A percentile compares a stretch with the other conserved stretches of the same genome.
Evolutionary conservation across 2,329 filamentous ascomycete species (phyloP).

Genomic region (Thelonectria olida): DNA sequence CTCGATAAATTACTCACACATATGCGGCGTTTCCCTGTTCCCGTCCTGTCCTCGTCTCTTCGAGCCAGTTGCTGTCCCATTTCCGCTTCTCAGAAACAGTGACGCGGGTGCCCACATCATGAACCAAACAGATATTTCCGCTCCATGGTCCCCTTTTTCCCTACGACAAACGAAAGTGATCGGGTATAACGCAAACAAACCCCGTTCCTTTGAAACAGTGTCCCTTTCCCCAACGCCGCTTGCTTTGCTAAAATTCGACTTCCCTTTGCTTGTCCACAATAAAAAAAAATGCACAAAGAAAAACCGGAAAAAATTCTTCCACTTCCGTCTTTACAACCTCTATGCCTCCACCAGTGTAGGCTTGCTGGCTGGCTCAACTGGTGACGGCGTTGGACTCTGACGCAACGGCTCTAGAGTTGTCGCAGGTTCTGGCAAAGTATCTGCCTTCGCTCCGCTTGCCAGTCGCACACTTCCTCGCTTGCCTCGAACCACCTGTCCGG

Average conservation of each 20-base stretch:
- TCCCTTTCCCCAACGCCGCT: slow-evolving; percentile 28
- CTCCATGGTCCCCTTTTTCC: slow-evolving; percentile 29
- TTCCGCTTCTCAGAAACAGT: slow-evolving; percentile 26
- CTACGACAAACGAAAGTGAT: slow-evolving; percentile 39
- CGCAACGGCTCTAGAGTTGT: slow-evolving; percentile 51
- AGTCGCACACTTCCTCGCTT: slow-evolving; percentile 73
- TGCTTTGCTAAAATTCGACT: slow-evolving; percentile 19
- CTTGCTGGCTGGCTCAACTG: slow-evolving; percentile 32
- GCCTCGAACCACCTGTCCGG: slow-evolving; percentile 74
- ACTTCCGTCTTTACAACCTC: slow-evolving; percentile 2
- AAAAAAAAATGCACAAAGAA: slow-evolving; percentile 2
- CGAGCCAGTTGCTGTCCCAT: slow-evolving; percentile 24
- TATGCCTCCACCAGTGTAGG: slow-evolving; percentile 28
- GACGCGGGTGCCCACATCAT: slow-evolving; percentile 29
- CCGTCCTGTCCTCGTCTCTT: slow-evolving; percentile 15
- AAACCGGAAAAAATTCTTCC: not conserved
- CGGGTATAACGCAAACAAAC: slow-evolving; percentile 46
- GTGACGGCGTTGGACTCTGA: slow-evolving; percentile 46
- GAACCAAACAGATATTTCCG: slow-evolving; percentile 25
- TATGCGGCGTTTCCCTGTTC: slow-evolving; percentile 26
- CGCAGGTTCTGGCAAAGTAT: slow-evolving; percentile 45
- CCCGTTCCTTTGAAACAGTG: slow-evolving; percentile 25
- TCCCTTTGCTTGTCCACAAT: slow-evolving; percentile 15
- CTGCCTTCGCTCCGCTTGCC: slow-evolving; percentile 55
- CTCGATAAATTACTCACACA: slow-evolving; percentile 29